Conservation (phyloP, 202 grass and related monocot species). For the Zizania palustris region DNA sequence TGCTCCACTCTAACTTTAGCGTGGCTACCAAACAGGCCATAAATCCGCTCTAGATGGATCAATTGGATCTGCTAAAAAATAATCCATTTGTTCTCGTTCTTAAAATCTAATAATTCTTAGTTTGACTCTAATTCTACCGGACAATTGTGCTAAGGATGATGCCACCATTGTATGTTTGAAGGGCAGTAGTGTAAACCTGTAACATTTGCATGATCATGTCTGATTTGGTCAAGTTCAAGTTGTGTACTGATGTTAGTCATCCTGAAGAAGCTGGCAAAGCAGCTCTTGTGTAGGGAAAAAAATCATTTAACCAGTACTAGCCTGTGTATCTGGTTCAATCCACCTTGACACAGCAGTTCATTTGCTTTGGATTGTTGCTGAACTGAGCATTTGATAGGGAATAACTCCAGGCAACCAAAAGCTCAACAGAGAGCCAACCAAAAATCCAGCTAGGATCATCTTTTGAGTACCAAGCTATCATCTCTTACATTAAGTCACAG, state of each 20-base stretch:
- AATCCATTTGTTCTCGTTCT: no score
- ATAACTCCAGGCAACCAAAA: background rate
- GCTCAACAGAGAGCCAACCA: background rate
- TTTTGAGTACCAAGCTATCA: background rate
- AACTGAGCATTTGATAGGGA: background rate
- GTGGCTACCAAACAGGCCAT: no score
- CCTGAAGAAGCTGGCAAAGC: background rate
- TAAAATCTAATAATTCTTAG: no score
- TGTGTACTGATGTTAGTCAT: background rate
- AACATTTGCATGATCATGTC: background rate
- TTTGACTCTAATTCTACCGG: no score
- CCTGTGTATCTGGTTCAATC: background rate
- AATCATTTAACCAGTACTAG: no score
- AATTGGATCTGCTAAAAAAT: no score
- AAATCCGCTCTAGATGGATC: no score
- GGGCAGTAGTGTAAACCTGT: background rate
- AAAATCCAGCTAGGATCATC: background rate
- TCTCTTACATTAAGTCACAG: background rate
- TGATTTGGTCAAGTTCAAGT: background rate
- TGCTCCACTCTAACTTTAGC: no score
- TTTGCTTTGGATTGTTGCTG: background rate
- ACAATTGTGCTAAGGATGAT: background rate
- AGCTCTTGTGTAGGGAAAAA: no score
- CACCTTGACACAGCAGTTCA: background rate
- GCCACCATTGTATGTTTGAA: background rate